Evolutionary conservation across 306 rosid genomes (phyloP).

Genomic region (Cucumis hystrix): DNA sequence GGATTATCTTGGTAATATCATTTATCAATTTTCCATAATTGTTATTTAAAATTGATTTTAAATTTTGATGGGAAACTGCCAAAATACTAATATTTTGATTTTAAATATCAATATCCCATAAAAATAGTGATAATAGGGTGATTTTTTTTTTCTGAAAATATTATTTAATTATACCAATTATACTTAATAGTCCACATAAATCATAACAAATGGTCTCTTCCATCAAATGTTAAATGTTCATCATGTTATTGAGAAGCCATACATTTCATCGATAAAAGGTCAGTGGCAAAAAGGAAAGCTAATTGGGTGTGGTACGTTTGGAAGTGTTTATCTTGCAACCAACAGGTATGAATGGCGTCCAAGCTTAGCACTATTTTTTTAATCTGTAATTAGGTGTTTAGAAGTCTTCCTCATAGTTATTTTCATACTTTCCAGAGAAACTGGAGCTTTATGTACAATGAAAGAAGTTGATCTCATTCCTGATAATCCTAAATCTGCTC

Average conservation of each 20-base stretch:
- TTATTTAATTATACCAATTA: too few relatives aligned
- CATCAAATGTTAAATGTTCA: neutral
- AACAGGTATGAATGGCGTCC: conserved; percentile 39
- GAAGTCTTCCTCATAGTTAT: conserved; percentile 1
- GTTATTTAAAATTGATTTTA: too few relatives aligned
- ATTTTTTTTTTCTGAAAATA: too few relatives aligned
- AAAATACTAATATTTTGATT: too few relatives aligned
- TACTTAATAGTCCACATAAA: too few relatives aligned
- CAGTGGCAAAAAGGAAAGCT: conserved; percentile 89
- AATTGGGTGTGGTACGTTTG: conserved; percentile 89
- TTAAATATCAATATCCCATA: too few relatives aligned
- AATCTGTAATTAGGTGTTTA: conserved; percentile 10
- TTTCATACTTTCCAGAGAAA: conserved; percentile 37
- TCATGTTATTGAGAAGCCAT: conserved; percentile 22
- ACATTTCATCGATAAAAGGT: conserved; percentile 34
- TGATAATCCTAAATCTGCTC: conserved; percentile 80
- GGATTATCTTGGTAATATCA: too few relatives aligned
- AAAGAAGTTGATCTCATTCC: conserved; percentile 89
- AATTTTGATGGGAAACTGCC: too few relatives aligned
- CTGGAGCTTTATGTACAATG: conserved; percentile 93
- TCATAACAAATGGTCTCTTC: conserved; percentile 5
- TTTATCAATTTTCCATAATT: too few relatives aligned
- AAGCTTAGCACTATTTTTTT: conserved; percentile 1
- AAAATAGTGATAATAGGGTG: too few relatives aligned
- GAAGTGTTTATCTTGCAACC: conserved; percentile 74